These are phyloP conservation scores for Flaveria sonorensis DNA, from an alignment of 129 eudicot genomes.

Conservation along the genomic window DNA sequence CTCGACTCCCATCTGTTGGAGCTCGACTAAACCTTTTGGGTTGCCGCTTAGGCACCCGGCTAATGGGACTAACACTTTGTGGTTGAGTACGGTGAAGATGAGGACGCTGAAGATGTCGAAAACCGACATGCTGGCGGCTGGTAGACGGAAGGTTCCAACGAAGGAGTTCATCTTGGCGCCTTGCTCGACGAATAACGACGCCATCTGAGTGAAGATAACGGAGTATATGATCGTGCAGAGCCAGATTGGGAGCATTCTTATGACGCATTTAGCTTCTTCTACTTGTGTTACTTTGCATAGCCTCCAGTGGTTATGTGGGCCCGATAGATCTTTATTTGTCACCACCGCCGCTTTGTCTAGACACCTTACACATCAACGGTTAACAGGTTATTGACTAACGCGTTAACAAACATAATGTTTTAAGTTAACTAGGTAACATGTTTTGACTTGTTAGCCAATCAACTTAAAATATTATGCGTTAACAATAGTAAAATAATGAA, in stretches of 20 bases:
- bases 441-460: no score
- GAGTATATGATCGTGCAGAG: slow-evolving; percentile 85
- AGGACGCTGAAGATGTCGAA: slow-evolving; percentile 79
- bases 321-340: slow-evolving; percentile 28
- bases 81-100: slow-evolving; percentile 53
- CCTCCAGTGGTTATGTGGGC: slow-evolving; percentile 55
- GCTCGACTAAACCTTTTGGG: slow-evolving; percentile 74
- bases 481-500: no score
- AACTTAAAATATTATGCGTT: no score
- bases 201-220: slow-evolving; percentile 84
- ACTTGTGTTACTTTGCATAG: slow-evolving; percentile 80
- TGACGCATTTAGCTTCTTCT: slow-evolving; percentile 84
- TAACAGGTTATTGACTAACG: not conserved
- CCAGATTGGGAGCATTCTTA: slow-evolving; percentile 83
- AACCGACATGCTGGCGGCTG: slow-evolving; percentile 82
- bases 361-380: slow-evolving; percentile 36
- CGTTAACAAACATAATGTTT: no score
- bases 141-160: slow-evolving; percentile 52
- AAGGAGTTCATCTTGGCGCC: slow-evolving; percentile 59
- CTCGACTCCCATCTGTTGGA: slow-evolving; percentile 82
- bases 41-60: slow-evolving; percentile 55
- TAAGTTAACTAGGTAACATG: no score
- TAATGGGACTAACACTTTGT: slow-evolving; percentile 51
- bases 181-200: slow-evolving; percentile 82
- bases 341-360: slow-evolving; percentile 77